Evolutionary conservation across 148 eudicot species (phyloP).

Genomic region (Fagopyrum esculentum): DNA sequence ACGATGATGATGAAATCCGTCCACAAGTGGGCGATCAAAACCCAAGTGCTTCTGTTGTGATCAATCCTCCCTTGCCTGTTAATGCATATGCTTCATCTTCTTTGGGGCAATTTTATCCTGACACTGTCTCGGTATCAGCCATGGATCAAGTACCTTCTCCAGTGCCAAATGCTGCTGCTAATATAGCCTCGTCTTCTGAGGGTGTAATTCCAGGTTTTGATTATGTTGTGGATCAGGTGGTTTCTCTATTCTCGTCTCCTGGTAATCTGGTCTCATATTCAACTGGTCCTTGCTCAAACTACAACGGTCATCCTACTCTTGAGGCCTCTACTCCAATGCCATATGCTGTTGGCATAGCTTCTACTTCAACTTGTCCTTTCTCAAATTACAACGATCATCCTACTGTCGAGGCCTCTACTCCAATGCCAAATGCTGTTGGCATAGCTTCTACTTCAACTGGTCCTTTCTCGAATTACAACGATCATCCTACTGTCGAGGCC

Average conservation of each 20-base stretch:
- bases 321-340: not conserved
- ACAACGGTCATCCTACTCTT: not conserved
- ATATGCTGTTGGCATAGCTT: not conserved
- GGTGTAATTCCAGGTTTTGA: not conserved
- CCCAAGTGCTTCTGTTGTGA: constrained; percentile 1
- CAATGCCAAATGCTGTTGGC: not conserved
- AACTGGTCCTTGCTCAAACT: not conserved
- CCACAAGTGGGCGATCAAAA: not conserved
- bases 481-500: not conserved
- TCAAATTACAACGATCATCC: not conserved
- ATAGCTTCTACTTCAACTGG: not conserved
- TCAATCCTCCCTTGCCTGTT: not conserved
- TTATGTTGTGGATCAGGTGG: not conserved
- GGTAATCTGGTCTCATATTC: not conserved
- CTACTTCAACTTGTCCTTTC: not conserved
- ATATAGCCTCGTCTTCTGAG: not conserved
- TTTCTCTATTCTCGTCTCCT: not conserved
- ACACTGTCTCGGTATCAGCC: not conserved
- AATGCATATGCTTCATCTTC: not conserved
- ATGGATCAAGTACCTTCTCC: not conserved
- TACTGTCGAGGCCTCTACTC: not conserved
- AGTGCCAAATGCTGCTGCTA: not conserved
- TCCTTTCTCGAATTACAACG: not conserved
- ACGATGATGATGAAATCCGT: constrained; percentile 23
- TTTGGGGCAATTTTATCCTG: not conserved